Evolutionary conservation across 2,329 filamentous ascomycete genomes (phyloP).

Genomic region (Venturiaceae sp.): DNA sequence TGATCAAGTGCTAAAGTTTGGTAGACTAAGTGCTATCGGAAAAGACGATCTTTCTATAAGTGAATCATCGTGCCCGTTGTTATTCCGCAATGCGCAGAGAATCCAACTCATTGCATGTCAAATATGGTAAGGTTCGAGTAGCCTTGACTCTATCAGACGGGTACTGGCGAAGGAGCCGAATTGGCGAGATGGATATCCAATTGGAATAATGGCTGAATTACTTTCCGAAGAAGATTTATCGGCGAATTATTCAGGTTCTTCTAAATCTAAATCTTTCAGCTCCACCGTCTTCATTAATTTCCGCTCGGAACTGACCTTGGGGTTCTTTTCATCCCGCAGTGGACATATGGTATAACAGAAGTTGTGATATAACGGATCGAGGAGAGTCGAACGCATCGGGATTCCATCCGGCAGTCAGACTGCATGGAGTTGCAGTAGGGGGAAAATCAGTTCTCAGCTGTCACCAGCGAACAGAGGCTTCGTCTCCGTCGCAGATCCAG

Average conservation of each 20-base stretch:
- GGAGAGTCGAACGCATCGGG: no score
- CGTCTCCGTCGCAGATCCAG: no score
- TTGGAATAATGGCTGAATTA: background rate
- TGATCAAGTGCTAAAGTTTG: background rate
- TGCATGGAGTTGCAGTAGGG: no score
- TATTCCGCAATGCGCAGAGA: background rate
- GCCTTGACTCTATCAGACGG: background rate
- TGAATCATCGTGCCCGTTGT: background rate
- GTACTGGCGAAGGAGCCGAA: background rate
- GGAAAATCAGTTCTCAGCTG: no score
- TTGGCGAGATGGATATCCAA: background rate
- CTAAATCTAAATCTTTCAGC: background rate
- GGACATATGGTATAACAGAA: no score
- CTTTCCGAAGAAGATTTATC: background rate
- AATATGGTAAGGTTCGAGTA: no score
- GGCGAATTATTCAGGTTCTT: background rate
- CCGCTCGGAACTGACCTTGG: background rate
- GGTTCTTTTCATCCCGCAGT: no score
- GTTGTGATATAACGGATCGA: no score
- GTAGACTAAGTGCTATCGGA: background rate
- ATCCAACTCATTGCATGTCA: no score
- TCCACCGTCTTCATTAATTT: background rate
- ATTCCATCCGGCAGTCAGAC: no score
- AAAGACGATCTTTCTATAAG: background rate
- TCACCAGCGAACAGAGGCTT: no score